Conservation (phyloP, 305 asterid genomes). For the Withania somnifera region DNA sequence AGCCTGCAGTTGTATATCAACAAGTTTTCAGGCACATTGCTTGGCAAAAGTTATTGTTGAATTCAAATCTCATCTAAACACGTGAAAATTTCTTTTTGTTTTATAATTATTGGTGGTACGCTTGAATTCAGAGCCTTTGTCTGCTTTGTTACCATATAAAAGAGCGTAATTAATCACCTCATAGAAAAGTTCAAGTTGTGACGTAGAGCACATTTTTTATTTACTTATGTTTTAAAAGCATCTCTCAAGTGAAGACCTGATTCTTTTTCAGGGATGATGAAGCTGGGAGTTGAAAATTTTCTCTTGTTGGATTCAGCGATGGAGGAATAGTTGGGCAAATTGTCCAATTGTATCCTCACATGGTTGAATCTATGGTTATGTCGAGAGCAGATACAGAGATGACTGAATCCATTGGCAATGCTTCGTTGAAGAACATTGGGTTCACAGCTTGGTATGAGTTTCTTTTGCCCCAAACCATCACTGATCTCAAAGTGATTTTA, state of each 20-base stretch:
- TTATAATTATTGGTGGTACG: not conserved
- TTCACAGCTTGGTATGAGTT: not conserved
- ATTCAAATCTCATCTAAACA: not conserved
- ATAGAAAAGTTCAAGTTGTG: no score
- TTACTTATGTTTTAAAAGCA: no score
- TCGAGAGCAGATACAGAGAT: not conserved
- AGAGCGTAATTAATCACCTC: no score
- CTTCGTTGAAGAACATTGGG: not conserved
- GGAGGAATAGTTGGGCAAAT: conserved; percentile 14
- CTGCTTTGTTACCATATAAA: not conserved
- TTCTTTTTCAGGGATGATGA: conserved; percentile 12
- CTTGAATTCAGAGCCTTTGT: not conserved
- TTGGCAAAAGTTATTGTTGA: not conserved
- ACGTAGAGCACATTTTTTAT: no score
- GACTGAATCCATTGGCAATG: not conserved
- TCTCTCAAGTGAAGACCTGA: no score
- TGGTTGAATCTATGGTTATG: conserved; percentile 10
- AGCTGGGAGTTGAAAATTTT: conserved; percentile 13
- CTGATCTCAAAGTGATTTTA: not conserved
- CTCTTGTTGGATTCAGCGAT: conserved; percentile 14
- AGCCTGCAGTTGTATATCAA: conserved; percentile 7
- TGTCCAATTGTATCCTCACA: conserved; percentile 11
- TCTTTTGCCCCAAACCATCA: conserved; percentile 12
- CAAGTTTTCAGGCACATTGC: conserved; percentile 3
- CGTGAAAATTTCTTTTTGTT: no score